Base-by-base conservation (phyloP, 2,329 filamentous ascomycete species). In the Neofusicoccum cordaticola region DNA sequence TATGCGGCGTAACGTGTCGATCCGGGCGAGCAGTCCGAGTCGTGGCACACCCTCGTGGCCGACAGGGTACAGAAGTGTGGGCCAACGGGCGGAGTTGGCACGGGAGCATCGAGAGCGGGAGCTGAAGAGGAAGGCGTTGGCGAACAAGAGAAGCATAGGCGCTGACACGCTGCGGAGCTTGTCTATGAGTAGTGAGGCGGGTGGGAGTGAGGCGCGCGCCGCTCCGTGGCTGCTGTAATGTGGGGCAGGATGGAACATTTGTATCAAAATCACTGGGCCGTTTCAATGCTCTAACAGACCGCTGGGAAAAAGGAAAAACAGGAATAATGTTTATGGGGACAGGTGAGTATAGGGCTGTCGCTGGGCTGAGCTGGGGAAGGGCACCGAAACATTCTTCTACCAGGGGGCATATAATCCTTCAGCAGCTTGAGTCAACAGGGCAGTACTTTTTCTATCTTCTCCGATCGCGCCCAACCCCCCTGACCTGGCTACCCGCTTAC, bases 91-190 rank as follows among this genome's bases (percentile, higher is more conserved):
- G 44, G 22, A 44, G 31, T 42, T 27, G 22, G 51, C 63, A 57
- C 66, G 65, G 50, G 66, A 53, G 11, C 31, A 62, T 17, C 65
- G 69, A 48, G 56, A 58, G 17, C 62, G 63, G 42, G 72, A 72
- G 57, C 68, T 79, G 50, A 69, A 72, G 37, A 67, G 69, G 17
- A 68, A 69, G 63, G 78, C 78, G 2, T 50, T 79, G 47, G 68
- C 71, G 62, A 79, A 79, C 64, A 78, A 78, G 67, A 70, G 78
- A 41, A 79, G 75, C 64, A 69, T 80, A 4, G 77, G 78, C 12
- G 75, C 75, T 5, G 78, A 79, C 67, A 79, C 78, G 17, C 63
- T 80, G 66, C 72, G 70, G 64, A 77, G 71, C 41, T 73, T 77
- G 71, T 66, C 67, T 4, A 42, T 60, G 47, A 37, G 61, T 12